These are phyloP conservation scores for Xylariaceae sp. DNA, from an alignment of 2,329 filamentous ascomycete genomes.

Conservation along the genomic window DNA sequence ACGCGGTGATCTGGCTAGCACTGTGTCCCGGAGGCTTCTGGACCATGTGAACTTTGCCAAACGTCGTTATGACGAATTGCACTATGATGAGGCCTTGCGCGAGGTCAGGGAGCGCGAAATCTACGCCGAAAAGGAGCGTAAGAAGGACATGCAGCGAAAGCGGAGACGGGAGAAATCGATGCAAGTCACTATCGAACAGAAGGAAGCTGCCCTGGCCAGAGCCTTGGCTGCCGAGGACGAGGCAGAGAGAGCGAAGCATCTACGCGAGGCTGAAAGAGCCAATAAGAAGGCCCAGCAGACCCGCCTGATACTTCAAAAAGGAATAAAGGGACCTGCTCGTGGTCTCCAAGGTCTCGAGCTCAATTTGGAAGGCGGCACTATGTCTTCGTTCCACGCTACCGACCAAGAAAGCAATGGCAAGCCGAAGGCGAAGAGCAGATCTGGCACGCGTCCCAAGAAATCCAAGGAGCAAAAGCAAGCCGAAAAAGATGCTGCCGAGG, in stretches of 20 bases:
- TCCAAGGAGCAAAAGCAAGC: constrained; percentile 81
- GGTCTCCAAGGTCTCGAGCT: constrained; percentile 66
- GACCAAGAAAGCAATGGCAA: constrained; percentile 48
- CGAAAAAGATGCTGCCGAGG: constrained; percentile 78
- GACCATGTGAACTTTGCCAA: constrained; percentile 67
- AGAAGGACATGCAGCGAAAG: constrained; percentile 99
- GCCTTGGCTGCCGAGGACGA: constrained; percentile 77
- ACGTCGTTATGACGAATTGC: constrained; percentile 67
- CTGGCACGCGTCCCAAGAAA: constrained; percentile 74
- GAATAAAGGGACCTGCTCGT: constrained; percentile 70
- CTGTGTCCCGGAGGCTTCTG: constrained; percentile 57
- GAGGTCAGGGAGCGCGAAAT: constrained; percentile 88
- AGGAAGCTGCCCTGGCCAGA: constrained; percentile 73
- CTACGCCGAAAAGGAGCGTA: constrained; percentile 93
- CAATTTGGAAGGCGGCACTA: constrained; percentile 77
- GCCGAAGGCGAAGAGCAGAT: constrained; percentile 47
- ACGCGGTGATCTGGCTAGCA: constrained; percentile 53
- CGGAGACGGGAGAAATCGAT: constrained; percentile 92
- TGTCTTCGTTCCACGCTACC: constrained; percentile 75
- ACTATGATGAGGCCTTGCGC: constrained; percentile 75
- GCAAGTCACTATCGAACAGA: constrained; percentile 85
- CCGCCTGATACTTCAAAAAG: constrained; percentile 78
- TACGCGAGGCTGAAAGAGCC: constrained; percentile 81
- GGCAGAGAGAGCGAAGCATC: constrained; percentile 70
- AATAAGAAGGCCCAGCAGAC: constrained; percentile 92